Base-by-base conservation (phyloP, 2,329 filamentous ascomycete genomes). In the Hypoxylon sp. region DNA sequence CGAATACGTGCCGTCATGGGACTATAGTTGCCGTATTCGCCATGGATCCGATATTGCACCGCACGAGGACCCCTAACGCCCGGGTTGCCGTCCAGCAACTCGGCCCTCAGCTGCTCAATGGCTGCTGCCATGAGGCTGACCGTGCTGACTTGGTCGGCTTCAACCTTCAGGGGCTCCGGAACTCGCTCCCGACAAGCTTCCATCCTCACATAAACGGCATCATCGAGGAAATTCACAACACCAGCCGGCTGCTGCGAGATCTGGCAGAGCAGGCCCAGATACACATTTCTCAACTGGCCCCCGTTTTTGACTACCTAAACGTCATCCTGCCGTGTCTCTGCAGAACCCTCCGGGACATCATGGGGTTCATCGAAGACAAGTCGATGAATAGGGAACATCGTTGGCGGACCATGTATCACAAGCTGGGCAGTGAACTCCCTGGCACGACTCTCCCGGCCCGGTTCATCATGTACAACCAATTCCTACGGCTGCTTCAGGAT, bases 321-420 rank as follows among this genome's bases (percentile, higher is more conserved):
- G 75, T 85, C 55, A 64, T 86, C 13, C 74, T 88, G 2, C 84
- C 84, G 0, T 85, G 83, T 53, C 72, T 87, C 15, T 77, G 75
- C 48, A 78, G 75, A 52, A 81, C 81, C 0, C 69, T 88, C 13
- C 70, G 76, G 37, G 83, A 86, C 58, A 86, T 88, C 62, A 78
- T 72, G 35, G 60, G 56, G 7, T 79, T 79, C 69, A 81, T 84
- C 64, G 78, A 84, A 27, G 80, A 86, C 66, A 78, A 75, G 29
- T 75, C 75, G 3, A 62, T 80, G 37, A 74, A 76, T 15, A 79
- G 78, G 50, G 77, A 81, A 58, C 73, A 77, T 29, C 78, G 83
- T 50, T 88, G 85, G 85, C 77, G 79, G 37, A 78, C 77, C 63
- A 86, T 87, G 83, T 84, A 81, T 66, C 78, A 85, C 68, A 72